Conservation (phyloP, 352 stramenopile genomes). For the Thalassiosira livingstoniorum region DNA sequence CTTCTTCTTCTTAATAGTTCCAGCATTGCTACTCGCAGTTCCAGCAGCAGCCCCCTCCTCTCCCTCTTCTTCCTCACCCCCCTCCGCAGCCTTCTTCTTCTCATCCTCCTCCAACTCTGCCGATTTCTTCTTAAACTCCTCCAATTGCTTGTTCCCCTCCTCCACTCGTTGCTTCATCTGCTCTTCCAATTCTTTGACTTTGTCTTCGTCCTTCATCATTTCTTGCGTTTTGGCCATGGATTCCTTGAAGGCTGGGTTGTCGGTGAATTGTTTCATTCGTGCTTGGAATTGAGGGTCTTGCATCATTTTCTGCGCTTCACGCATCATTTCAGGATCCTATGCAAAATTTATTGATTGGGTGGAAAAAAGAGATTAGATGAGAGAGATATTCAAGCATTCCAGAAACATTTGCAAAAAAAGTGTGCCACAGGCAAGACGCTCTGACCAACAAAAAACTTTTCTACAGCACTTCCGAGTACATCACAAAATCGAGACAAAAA, state of each 20-base stretch:
- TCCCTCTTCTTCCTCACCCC: too few relatives aligned
- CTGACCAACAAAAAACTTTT: too few relatives aligned
- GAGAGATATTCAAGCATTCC: neutral
- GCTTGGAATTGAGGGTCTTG: constrained; percentile 76
- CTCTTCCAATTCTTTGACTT: constrained; percentile 80
- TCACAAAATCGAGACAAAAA: too few relatives aligned
- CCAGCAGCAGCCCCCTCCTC: too few relatives aligned
- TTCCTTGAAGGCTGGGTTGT: constrained; percentile 69
- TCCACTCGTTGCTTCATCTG: constrained; percentile 66
- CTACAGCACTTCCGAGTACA: too few relatives aligned
- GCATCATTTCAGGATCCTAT: constrained; percentile 85
- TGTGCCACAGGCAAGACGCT: too few relatives aligned
- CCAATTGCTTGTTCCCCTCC: constrained; percentile 72
- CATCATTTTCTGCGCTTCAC: constrained; percentile 85
- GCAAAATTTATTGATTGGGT: constrained; percentile 2
- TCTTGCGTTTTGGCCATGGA: constrained; percentile 72
- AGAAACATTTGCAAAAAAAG: too few relatives aligned
- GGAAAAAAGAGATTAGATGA: constrained; percentile 1
- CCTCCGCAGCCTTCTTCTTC: constrained; percentile 29
- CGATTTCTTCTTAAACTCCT: constrained; percentile 62
- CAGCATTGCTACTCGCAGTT: too few relatives aligned
- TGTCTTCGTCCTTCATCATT: constrained; percentile 76
- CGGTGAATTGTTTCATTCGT: constrained; percentile 81
- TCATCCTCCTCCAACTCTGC: constrained; percentile 46
- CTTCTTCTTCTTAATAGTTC: constrained; percentile 56